Base-by-base conservation (phyloP, 2,329 filamentous ascomycete species). In the Lasiodiplodia citricola region DNA sequence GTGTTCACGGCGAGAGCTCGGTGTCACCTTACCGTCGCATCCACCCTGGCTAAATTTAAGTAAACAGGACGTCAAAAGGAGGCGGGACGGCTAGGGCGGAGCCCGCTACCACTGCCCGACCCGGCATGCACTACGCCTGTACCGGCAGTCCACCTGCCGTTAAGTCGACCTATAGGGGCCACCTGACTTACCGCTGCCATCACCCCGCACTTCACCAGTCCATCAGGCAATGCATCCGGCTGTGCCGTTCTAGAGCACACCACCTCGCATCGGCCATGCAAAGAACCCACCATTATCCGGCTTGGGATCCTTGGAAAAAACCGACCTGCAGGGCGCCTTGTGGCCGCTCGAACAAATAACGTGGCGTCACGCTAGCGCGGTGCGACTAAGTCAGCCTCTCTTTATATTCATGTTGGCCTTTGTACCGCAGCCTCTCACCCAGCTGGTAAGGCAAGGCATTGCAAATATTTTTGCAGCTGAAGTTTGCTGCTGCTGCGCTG, bases 21-120 rank as follows among this genome's bases (percentile, higher is more conserved):
- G 60, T 64, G 60, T 52, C 31, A 64, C 60, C 60, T 25, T 54
- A 41, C 60, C 47, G 60, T 64, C 60, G 60, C 60, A 64, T 64
- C 60, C 60, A 52, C 44, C 47, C 16, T 25, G 41, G 58, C n/a
- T 64, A 38, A 63, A 52, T 54, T 38, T 35, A 63, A 63, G 58
- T 63, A 35, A 63, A 50, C 47, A 52, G 25, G 47, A 64, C n/a
- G 31, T 52, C 47, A 52, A 64, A 52, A 64, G 60, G 60, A 64
- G 60, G 31, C 44, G 60, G 60, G 44, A 51, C 60, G 44, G 60
- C 44, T 51, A 54, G 25, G 60, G 37, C 44, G 60, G 47, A 62
- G 35, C 56, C 6, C 37, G 56, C 56, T n/a, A 41, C 57, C 14
- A 47, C 47, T 25, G 21, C 47, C 25, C 18, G 18, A 52, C 14